phyloP scores from a whole-genome alignment of 1,139 yeast genomes.

The Yamadazyma friedrichii region DNA sequence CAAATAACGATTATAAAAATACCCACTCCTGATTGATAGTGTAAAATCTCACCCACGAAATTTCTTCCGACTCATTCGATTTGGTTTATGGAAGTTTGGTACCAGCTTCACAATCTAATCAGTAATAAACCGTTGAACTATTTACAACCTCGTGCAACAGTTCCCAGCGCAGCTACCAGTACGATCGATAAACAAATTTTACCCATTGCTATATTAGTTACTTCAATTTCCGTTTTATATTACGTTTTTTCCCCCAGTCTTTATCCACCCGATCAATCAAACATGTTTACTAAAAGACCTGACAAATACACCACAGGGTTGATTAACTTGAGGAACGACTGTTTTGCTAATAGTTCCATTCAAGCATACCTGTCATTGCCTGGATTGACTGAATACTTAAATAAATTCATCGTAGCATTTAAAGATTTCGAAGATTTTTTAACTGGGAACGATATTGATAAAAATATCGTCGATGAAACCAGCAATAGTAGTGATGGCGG shows the following conservation, averaged over 20 bases:
- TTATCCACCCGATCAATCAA: neutral
- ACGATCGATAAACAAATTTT: neutral
- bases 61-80: slow-evolving; percentile 1
- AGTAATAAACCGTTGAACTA: slow-evolving; percentile 8
- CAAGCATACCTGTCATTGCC: slow-evolving; percentile 82
- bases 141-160: neutral
- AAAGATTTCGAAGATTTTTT: slow-evolving; percentile 28
- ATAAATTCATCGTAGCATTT: slow-evolving; percentile 33
- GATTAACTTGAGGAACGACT: slow-evolving; percentile 78
- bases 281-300: slow-evolving; percentile 55
- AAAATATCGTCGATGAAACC: slow-evolving; percentile 13
- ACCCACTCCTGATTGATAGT: neutral
- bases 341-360: slow-evolving; percentile 88
- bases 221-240: neutral
- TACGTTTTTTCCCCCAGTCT: neutral
- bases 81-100: slow-evolving; percentile 11
- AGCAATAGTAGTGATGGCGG: slow-evolving; percentile 8
- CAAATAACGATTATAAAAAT: neutral
- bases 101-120: slow-evolving; percentile 12
- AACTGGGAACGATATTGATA: slow-evolving; percentile 22
- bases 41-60: slow-evolving; percentile 1
- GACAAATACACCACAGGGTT: slow-evolving; percentile 81
- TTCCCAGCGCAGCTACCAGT: neutral
- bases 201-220: neutral
- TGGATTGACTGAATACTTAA: slow-evolving; percentile 60